phyloP scores from a whole-genome alignment of 495 filamentous ascomycete genomes.

The Xylaria venustula region DNA sequence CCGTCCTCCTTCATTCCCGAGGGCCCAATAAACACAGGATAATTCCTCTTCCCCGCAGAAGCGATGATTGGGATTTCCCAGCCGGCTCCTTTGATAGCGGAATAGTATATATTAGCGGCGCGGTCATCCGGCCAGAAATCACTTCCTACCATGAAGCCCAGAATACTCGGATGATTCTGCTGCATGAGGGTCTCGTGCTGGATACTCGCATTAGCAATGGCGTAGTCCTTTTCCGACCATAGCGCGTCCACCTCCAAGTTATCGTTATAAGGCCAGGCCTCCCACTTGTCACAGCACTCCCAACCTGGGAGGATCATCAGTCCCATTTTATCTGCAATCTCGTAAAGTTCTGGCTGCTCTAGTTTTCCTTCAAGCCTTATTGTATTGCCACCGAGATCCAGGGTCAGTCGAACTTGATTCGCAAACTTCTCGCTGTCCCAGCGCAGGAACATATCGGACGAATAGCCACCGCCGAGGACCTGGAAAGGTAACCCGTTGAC shows the following conservation, averaged over 20 bases:
- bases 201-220: slow-evolving; percentile 53
- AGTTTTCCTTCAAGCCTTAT: slow-evolving; percentile 64
- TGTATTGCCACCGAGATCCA: slow-evolving; percentile 63
- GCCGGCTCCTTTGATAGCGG: slow-evolving; percentile 48
- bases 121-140: slow-evolving; percentile 63
- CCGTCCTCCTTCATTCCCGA: slow-evolving; percentile 68
- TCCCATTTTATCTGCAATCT: slow-evolving; percentile 56
- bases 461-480: slow-evolving; percentile 60
- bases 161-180: slow-evolving; percentile 56
- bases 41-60: slow-evolving; percentile 57
- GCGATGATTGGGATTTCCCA: slow-evolving; percentile 59
- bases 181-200: slow-evolving; percentile 59
- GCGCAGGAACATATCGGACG: slow-evolving; percentile 61
- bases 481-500: slow-evolving; percentile 59
- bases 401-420: slow-evolving; percentile 48
- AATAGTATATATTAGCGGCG: slow-evolving; percentile 51
- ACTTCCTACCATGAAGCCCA: slow-evolving; percentile 58
- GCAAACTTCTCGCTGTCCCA: slow-evolving; percentile 46
- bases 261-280: slow-evolving; percentile 62
- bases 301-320: slow-evolving; percentile 64
- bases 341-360: slow-evolving; percentile 60
- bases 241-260: slow-evolving; percentile 44
- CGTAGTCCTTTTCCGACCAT: slow-evolving; percentile 56
- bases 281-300: slow-evolving; percentile 72
- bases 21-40: slow-evolving; percentile 48